Percentiles rank a stretch among this genome's conserved stretches.
phyloP scores from a whole-genome alignment of 179 eudicot species.

The Beta macrorhiza region DNA sequence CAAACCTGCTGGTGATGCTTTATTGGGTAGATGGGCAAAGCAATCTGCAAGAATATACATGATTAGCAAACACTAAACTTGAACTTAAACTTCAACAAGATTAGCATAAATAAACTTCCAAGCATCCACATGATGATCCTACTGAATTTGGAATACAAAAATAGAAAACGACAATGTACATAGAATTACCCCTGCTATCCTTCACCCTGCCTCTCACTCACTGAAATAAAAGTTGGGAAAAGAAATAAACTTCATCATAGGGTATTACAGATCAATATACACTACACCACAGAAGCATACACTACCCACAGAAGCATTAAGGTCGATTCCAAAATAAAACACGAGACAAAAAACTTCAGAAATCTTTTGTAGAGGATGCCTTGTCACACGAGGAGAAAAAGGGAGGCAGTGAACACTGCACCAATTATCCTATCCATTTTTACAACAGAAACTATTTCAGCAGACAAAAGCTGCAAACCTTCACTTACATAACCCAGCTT shows the following conservation, averaged over 20 bases:
- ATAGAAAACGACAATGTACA: background rate
- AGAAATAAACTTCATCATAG: too few relatives aligned
- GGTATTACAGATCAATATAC: background rate
- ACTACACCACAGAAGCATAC: background rate
- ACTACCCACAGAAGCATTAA: background rate
- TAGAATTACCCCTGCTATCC: background rate
- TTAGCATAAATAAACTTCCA: background rate
- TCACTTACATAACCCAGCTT: background rate
- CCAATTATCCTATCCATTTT: too few relatives aligned
- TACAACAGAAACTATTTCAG: too few relatives aligned
- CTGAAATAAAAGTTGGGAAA: background rate
- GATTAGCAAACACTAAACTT: constrained; percentile 10
- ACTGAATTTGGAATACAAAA: background rate
- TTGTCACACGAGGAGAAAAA: background rate
- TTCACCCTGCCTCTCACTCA: background rate
- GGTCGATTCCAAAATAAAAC: too few relatives aligned
- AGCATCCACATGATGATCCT: background rate
- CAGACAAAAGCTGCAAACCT: background rate
- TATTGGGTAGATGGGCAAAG: constrained; percentile 66
- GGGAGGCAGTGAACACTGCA: background rate
- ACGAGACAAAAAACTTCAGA: background rate
- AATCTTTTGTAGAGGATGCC: background rate
- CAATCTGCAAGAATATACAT: constrained; percentile 53
- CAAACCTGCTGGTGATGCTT: constrained; percentile 52
- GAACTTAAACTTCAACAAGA: too few relatives aligned